phyloP scores from a whole-genome alignment of 768 basidiomycete species.

The Boletus bicolor region DNA sequence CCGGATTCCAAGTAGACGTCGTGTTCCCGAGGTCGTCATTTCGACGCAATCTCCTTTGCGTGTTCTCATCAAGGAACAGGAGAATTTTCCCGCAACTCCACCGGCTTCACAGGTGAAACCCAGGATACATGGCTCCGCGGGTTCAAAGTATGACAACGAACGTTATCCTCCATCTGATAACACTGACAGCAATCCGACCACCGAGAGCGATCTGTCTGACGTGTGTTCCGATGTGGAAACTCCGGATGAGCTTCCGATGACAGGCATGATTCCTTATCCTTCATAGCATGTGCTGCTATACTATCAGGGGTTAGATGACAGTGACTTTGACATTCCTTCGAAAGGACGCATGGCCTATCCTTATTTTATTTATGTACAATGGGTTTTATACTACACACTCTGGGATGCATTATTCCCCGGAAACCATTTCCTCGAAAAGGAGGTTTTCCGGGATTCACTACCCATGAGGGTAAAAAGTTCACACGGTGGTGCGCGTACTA shows the following conservation, averaged over 20 bases:
- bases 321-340: conserved; percentile 5
- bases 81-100: conserved; percentile 19
- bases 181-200: conserved; percentile 11
- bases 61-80: conserved; percentile 11
- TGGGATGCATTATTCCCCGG: not conserved
- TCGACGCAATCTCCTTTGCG: conserved; percentile 7
- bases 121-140: conserved; percentile 17
- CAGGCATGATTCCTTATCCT: conserved; percentile 4
- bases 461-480: conserved; percentile 5
- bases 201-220: conserved; percentile 29
- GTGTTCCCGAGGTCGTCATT: conserved; percentile 23
- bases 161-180: conserved; percentile 26
- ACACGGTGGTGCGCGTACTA: conserved; percentile 22
- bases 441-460: too few relatives aligned
- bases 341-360: conserved; percentile 23
- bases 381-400: conserved; percentile 4
- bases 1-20: conserved; percentile 18
- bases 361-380: conserved; percentile 33
- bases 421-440: not conserved
- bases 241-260: conserved; percentile 26
- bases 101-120: conserved; percentile 22
- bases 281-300: conserved; percentile 14
- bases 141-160: conserved; percentile 13
- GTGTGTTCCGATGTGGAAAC: conserved; percentile 21
- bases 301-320: conserved; percentile 8